phyloP scores from a whole-genome alignment of 129 eudicot species.

The Flaveria ramosissima region DNA sequence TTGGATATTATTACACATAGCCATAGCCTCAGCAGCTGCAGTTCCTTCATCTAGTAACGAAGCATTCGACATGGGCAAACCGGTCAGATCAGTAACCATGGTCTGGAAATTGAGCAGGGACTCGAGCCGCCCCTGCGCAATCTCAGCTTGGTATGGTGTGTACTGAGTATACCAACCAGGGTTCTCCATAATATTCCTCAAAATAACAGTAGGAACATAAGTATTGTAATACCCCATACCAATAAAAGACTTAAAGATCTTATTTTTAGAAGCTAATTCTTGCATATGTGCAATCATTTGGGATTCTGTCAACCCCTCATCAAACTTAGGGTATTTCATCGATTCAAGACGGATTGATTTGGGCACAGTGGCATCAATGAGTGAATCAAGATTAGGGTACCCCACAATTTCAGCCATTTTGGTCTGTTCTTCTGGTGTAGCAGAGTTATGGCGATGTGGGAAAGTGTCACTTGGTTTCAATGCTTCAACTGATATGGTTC shows the following conservation, averaged over 20 bases:
- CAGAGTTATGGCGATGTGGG: constrained; percentile 89
- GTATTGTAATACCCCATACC: constrained; percentile 97
- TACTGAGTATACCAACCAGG: constrained; percentile 97
- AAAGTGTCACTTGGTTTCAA: constrained; percentile 88
- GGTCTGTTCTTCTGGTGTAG: constrained; percentile 75
- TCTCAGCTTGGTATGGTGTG: constrained; percentile 95
- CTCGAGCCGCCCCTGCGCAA: constrained; percentile 90
- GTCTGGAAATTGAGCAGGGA: constrained; percentile 86
- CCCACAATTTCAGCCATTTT: constrained; percentile 84
- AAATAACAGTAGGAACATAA: constrained; percentile 78
- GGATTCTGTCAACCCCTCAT: constrained; percentile 77
- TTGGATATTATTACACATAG: constrained; percentile 84
- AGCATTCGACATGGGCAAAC: constrained; percentile 91
- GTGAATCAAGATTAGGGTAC: constrained; percentile 54
- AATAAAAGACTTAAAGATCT: constrained; percentile 72
- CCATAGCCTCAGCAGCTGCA: constrained; percentile 98
- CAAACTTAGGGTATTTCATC: constrained; percentile 74
- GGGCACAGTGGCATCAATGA: constrained; percentile 90
- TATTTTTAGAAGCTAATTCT: constrained; percentile 69
- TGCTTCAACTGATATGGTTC: constrained; percentile 81
- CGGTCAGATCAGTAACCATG: constrained; percentile 86
- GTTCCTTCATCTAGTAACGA: constrained; percentile 93
- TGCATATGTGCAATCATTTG: constrained; percentile 91
- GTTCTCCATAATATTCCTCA: constrained; percentile 88
- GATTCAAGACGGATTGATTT: constrained; percentile 67